Conservation (phyloP, 83 land plant species). For the Picea engelmannii region DNA sequence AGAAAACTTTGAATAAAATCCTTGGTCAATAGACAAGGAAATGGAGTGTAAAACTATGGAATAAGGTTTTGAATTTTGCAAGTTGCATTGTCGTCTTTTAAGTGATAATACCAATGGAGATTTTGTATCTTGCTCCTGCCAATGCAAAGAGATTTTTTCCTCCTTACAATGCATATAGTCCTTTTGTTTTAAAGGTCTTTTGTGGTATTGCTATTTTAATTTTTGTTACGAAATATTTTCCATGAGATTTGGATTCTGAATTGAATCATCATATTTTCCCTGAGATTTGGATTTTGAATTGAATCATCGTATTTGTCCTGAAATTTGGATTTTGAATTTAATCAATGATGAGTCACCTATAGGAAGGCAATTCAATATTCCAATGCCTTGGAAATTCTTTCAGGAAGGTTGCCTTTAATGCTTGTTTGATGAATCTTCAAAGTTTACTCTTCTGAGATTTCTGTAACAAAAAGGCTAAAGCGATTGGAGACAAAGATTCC, state of each 20-base stretch:
- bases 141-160: no score
- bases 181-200: no score
- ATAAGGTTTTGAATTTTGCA: neutral
- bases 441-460: constrained; percentile 43
- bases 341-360: constrained; percentile 57
- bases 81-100: neutral
- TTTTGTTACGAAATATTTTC: no score
- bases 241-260: no score
- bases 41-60: neutral
- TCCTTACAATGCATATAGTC: no score
- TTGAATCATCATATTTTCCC: no score
- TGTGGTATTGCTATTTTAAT: no score
- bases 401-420: constrained; percentile 38
- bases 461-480: constrained; percentile 32
- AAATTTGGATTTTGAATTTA: constrained; percentile 26
- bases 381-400: constrained; percentile 58
- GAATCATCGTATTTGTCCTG: neutral
- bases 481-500: constrained; percentile 36
- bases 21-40: neutral
- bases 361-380: constrained; percentile 36
- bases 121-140: no score
- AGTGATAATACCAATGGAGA: neutral
- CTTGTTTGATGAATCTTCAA: constrained; percentile 24
- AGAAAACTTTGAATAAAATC: neutral
- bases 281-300: neutral